Evolutionary conservation across 345 rosid genomes (phyloP).

Genomic region (Eucalyptus curtisii): DNA sequence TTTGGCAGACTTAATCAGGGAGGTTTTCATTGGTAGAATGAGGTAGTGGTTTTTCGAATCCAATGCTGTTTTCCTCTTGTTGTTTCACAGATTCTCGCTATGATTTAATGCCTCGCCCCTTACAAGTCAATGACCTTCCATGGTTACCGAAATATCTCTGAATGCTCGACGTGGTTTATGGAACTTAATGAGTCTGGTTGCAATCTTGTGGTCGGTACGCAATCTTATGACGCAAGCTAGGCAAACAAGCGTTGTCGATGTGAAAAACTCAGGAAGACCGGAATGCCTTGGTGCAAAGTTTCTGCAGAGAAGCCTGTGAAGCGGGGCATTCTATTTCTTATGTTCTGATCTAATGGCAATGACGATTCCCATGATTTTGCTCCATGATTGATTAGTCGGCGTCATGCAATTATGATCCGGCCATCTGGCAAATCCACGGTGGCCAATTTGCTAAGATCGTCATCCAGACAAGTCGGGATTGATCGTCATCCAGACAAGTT

Average conservation of each 20-base stretch:
- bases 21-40: not conserved
- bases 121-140: not conserved
- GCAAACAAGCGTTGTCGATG: not conserved
- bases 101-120: not conserved
- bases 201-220: not conserved
- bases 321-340: not conserved
- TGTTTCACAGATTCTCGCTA: not conserved
- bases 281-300: not conserved
- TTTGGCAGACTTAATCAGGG: not conserved
- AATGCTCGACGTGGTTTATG: not conserved
- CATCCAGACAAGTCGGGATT: not conserved
- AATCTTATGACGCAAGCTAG: not conserved
- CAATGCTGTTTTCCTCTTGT: not conserved
- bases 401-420: not conserved
- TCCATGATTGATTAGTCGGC: not conserved
- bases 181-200: not conserved
- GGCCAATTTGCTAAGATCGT: not conserved
- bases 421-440: fast-evolving
- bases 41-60: not conserved
- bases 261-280: not conserved
- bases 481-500: not conserved
- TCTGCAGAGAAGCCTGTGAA: not conserved
- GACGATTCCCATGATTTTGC: not conserved
- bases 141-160: not conserved
- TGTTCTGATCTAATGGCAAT: not conserved